Conservation (phyloP, 2,329 filamentous ascomycete species). For the Alternaria infectoria region DNA sequence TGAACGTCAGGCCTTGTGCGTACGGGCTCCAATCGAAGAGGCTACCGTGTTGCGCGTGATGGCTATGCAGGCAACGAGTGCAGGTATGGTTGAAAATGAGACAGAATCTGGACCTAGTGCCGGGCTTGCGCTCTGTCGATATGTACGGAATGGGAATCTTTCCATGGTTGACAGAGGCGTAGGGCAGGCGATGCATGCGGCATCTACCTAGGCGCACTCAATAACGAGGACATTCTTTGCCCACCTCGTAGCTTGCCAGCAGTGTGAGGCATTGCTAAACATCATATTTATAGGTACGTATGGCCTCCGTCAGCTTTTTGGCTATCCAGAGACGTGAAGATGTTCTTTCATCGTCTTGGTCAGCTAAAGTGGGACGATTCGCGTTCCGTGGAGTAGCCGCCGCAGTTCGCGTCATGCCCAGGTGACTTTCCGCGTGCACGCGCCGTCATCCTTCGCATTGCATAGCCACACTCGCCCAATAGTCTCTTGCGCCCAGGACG, state of each 20-base stretch:
- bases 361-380: not conserved
- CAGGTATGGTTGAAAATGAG: not conserved
- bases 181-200: not conserved
- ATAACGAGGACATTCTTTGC: not conserved
- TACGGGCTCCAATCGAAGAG: not conserved
- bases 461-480: not conserved
- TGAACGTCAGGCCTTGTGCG: not conserved
- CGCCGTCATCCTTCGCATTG: not conserved
- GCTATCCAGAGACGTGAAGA: not conserved
- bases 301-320: not conserved
- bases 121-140: not conserved
- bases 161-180: not conserved
- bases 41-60: not conserved
- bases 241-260: not conserved
- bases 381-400: not conserved
- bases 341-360: not conserved
- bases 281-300: not conserved
- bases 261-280: not conserved
- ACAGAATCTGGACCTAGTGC: not conserved
- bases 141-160: not conserved
- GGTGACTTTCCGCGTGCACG: not conserved
- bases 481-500: not conserved
- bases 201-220: not conserved
- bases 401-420: not conserved
- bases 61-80: not conserved